Base-by-base conservation (phyloP, 768 basidiomycete species). In the Tephrocybe sp. region DNA sequence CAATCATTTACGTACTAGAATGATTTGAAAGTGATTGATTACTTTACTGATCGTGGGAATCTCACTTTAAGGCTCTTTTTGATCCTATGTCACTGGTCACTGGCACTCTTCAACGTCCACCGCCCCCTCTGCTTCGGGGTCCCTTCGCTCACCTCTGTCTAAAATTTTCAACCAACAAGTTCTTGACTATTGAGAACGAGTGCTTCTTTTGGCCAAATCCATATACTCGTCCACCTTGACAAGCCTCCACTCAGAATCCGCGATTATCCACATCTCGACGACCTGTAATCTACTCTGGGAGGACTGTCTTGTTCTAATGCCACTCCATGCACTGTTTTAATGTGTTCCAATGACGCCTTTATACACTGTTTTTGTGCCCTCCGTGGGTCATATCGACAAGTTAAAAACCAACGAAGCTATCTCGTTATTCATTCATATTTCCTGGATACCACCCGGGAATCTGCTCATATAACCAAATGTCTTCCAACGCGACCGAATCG, bases 401-500 rank as follows among this genome's bases (percentile, higher is more conserved):
- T 41, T 41, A 27, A 15, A 41, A 41, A 26, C 24, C 40, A 15
- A 9, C 25, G 40, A 24, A 41, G 15, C 13, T 15, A 27, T 26
- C n/a, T 41, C 6, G 40, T 41, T 41, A 8, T 26, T 7, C 21
- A 24, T 27, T 18, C 16, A 13, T 26, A 27, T 41, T 26, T 41
- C 40, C 40, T 26, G 40, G 40, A 18, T 13, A 41, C 21, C 24
- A 25, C 26, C 40, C 40, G 40, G 6, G 40, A 26, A 41, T 13
- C 18, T 27, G 7, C 18, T 37, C 18, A 37, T 34, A 34, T n/a
- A 34, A 34, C 16, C n/a, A 74, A 55, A 55, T 75, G 13, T 56
- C 73, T 1, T 76, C 69, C 34, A 73, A 72, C 18, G 76, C 76
- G 5, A 53, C 59, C 1, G 70, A 72, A 44, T 78, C 75, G 7